Percentiles rank a stretch among this genome's conserved stretches.
Evolutionary conservation across 495 filamentous ascomycete genomes (phyloP).

Genomic region (Glonium stellatum): DNA sequence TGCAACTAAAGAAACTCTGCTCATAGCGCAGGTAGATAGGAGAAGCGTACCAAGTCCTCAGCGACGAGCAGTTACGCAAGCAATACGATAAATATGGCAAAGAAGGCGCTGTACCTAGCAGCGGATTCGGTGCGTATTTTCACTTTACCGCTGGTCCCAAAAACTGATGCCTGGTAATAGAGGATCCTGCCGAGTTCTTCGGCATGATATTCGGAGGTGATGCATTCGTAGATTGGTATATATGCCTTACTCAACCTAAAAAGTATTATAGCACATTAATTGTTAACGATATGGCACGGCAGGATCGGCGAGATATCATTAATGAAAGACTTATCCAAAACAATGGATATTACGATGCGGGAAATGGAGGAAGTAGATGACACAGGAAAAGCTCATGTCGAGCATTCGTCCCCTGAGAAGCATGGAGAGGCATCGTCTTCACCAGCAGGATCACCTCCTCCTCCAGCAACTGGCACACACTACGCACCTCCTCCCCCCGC

Average conservation of each 20-base stretch:
- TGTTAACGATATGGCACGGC: constrained; percentile 9
- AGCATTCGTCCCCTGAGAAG: constrained; percentile 21
- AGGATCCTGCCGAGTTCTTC: constrained; percentile 97
- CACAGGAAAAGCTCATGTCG: constrained; percentile 18
- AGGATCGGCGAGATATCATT: constrained; percentile 42
- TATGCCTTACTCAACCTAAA: background rate
- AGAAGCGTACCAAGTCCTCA: constrained; percentile 96
- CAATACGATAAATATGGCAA: constrained; percentile 97
- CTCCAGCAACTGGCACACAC: constrained; percentile 3
- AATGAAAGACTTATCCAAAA: constrained; percentile 43
- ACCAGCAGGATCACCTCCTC: constrained; percentile 10
- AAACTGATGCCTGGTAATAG: constrained; percentile 39
- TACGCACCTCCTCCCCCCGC: constrained; percentile 18
- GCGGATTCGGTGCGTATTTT: constrained; percentile 67
- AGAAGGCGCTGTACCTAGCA: constrained; percentile 75
- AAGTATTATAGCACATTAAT: background rate
- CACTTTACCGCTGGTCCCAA: background rate
- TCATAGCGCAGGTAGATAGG: constrained; percentile 55
- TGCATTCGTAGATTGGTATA: constrained; percentile 65
- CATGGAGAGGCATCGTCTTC: constrained; percentile 4
- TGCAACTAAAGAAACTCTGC: background rate
- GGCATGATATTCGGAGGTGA: constrained; percentile 97
- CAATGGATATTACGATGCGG: constrained; percentile 40
- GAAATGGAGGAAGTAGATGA: constrained; percentile 38
- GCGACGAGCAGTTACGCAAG: constrained; percentile 73